Percentiles rank a stretch among this genome's conserved stretches.
Evolutionary conservation across 805 yeast genomes (phyloP).

Genomic region (Jamesozyma hellenica): DNA sequence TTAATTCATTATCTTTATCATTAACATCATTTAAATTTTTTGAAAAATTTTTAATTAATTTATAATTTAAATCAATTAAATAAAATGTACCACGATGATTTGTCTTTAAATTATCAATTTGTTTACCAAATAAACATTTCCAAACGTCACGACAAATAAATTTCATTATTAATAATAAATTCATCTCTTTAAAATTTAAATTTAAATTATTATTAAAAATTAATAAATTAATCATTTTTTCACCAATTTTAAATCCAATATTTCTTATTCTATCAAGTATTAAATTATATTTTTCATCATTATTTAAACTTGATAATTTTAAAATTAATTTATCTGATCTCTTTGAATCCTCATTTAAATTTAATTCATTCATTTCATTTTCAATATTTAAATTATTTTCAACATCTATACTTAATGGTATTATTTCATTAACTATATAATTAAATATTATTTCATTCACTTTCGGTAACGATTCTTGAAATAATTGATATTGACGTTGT

Average conservation of each 20-base stretch:
- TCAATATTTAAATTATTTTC: conserved; percentile 34
- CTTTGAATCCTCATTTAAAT: not conserved
- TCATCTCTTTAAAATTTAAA: conserved; percentile 41
- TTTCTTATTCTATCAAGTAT: conserved; percentile 51
- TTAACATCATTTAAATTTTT: conserved; percentile 11
- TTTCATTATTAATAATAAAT: conserved; percentile 76
- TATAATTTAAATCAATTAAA: conserved; percentile 25
- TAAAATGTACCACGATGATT: conserved; percentile 59
- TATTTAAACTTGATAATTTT: conserved; percentile 21
- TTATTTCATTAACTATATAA: conserved; percentile 61
- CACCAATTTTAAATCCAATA: conserved; percentile 64
- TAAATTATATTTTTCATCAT: conserved; percentile 35
- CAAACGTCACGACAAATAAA: conserved; percentile 89
- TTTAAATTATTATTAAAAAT: conserved; percentile 40
- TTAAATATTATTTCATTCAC: conserved; percentile 52
- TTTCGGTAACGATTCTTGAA: conserved; percentile 28
- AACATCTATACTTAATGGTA: conserved; percentile 62
- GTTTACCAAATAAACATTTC: conserved; percentile 70
- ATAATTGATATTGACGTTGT: conserved; percentile 23
- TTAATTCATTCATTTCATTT: conserved; percentile 15
- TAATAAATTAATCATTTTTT: conserved; percentile 41
- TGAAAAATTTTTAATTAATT: conserved; percentile 21
- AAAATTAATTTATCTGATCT: conserved; percentile 21
- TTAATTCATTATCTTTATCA: conserved; percentile 14
- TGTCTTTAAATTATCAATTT: conserved; percentile 84